Percentiles rank a stretch among this genome's conserved stretches.
phyloP scores from a whole-genome alignment of 768 basidiomycete species.

The Rubroboletus pulcherrimus region DNA sequence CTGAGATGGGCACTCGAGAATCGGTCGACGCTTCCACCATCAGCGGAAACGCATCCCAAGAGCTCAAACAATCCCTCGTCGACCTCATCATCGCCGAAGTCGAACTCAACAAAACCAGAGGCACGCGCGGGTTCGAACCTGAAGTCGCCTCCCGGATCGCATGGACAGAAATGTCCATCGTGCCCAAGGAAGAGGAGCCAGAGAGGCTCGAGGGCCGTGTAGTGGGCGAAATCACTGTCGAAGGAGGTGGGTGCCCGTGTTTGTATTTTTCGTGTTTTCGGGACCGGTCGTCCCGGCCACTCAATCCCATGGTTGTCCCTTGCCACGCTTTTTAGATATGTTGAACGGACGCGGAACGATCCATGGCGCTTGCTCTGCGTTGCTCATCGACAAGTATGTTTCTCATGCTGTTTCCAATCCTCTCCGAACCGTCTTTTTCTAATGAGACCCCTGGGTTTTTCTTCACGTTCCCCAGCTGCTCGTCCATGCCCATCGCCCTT shows the following conservation, averaged over 20 bases:
- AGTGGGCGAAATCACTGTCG: conserved; percentile 41
- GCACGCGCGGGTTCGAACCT: conserved; percentile 21
- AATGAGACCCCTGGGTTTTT: not conserved
- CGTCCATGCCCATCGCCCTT: conserved; percentile 44
- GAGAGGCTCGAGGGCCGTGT: conserved; percentile 39
- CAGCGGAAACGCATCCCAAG: conserved; percentile 25
- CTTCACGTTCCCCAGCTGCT: conserved; percentile 37
- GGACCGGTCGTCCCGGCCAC: not conserved
- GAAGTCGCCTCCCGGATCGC: conserved; percentile 23
- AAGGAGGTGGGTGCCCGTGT: conserved; percentile 33
- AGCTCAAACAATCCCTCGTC: conserved; percentile 27
- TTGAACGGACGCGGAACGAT: conserved; percentile 44
- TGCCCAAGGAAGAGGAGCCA: conserved; percentile 43
- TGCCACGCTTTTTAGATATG: conserved; percentile 43
- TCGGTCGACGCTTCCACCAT: conserved; percentile 20
- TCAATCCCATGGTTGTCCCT: not conserved
- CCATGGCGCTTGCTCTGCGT: conserved; percentile 55
- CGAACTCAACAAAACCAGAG: conserved; percentile 6
- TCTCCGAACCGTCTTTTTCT: not conserved
- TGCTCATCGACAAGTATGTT: conserved; percentile 50
- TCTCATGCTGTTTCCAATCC: not conserved
- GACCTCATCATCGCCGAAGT: conserved; percentile 11
- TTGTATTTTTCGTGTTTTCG: not conserved
- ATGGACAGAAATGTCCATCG: conserved; percentile 41
- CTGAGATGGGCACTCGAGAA: conserved; percentile 11